Evolutionary conservation across 2,329 filamentous ascomycete genomes (phyloP).

Genomic region (Fusarium dimerum): DNA sequence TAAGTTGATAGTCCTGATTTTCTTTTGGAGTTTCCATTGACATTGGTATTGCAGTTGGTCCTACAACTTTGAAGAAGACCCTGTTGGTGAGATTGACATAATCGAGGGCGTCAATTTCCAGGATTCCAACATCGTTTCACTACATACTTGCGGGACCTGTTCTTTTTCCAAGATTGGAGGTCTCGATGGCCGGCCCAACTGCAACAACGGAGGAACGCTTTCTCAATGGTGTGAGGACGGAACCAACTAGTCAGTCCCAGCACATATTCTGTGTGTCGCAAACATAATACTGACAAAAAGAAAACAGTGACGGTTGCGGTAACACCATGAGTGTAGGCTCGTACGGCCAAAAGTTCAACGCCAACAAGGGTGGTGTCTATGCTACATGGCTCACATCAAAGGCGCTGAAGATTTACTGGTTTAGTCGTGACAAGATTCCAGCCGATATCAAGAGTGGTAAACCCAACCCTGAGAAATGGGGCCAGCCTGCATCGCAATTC

Average conservation of each 20-base stretch:
- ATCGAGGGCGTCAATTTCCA: conserved; percentile 9
- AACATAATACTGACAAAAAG: not conserved
- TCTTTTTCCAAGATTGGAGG: conserved; percentile 6
- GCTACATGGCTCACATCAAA: conserved; percentile 10
- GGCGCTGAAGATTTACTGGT: conserved; percentile 14
- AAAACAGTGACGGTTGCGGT: not conserved
- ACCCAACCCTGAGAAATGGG: conserved; percentile 10
- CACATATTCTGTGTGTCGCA: not conserved
- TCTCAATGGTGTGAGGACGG: conserved; percentile 1
- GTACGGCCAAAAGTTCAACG: conserved; percentile 11
- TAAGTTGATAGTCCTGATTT: not conserved
- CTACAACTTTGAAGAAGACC: conserved; percentile 11
- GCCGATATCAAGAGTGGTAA: conserved; percentile 6
- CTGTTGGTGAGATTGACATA: conserved; percentile 12
- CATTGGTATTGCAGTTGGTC: not conserved
- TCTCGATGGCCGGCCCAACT: conserved; percentile 4
- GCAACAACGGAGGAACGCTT: conserved; percentile 3
- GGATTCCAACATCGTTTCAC: conserved; percentile 6
- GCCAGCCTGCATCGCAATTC: conserved; percentile 9
- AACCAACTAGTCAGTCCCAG: conserved; percentile 1
- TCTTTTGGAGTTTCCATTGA: too few species aligned
- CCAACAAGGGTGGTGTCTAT: conserved; percentile 7
- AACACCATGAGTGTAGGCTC: conserved; percentile 12
- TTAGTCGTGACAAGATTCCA: conserved; percentile 7
- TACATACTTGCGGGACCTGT: conserved; percentile 11